Evolutionary conservation across 78 protist species (phyloP).

Genomic region (slime mould (Dictyostelium discoideum)): DNA sequence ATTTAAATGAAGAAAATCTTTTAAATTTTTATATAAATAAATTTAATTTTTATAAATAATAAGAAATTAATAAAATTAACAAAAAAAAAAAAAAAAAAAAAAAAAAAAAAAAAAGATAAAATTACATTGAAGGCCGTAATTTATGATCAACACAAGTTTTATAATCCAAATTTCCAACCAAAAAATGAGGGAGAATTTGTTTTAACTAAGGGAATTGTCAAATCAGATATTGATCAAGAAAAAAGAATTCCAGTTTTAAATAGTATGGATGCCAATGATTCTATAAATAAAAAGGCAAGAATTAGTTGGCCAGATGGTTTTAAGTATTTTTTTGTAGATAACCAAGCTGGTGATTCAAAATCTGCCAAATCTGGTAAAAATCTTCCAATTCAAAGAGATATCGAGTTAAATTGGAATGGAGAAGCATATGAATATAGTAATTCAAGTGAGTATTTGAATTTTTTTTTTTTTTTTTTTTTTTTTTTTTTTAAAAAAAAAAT

Average conservation of each 20-base stretch:
- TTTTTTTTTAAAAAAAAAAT: no score
- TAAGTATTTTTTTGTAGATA: not conserved
- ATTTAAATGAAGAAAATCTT: no score
- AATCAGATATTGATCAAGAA: not conserved
- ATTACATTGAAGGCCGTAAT: not conserved
- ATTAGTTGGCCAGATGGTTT: not conserved
- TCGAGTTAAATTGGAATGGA: not conserved
- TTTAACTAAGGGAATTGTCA: constrained; percentile 27
- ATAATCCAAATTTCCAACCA: constrained; percentile 38
- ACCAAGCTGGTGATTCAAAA: not conserved
- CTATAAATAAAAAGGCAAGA: not conserved
- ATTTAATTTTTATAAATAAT: no score
- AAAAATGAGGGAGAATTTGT: not conserved
- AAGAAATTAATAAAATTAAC: no score
- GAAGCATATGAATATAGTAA: not conserved
- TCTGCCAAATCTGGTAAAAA: not conserved
- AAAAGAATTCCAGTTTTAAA: not conserved
- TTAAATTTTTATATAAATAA: no score
- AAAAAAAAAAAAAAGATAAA: not conserved
- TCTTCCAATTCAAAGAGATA: not conserved
- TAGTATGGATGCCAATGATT: not conserved
- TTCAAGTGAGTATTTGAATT: not conserved
- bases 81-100: not conserved
- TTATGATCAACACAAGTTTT: constrained; percentile 29
- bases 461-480: no score